Conservation (phyloP, 2,329 filamentous ascomycete species). For the Penicillium corylophilum region DNA sequence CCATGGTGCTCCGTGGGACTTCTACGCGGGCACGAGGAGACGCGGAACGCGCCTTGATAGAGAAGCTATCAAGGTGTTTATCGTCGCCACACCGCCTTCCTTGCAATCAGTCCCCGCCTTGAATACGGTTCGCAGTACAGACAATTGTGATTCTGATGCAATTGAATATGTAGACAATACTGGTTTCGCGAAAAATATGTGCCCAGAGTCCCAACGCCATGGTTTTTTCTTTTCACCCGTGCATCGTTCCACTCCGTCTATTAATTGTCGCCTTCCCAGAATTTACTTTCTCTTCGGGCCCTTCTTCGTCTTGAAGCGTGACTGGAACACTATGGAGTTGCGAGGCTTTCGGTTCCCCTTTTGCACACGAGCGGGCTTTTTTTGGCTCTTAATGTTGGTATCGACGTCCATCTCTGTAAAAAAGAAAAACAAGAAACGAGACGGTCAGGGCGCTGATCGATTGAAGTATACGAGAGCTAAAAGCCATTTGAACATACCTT, state of each 20-base stretch:
- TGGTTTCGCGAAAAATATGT: slow-evolving; percentile 1
- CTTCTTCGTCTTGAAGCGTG: slow-evolving; percentile 33
- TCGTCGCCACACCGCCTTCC: slow-evolving; percentile 18
- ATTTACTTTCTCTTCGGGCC: slow-evolving; percentile 32
- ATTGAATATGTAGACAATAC: slow-evolving; percentile 1
- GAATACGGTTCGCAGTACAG: background rate
- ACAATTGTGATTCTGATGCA: background rate
- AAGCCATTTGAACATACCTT: slow-evolving; percentile 20
- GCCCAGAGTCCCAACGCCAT: slow-evolving; percentile 18
- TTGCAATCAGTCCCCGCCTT: background rate
- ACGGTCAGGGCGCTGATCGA: slow-evolving; percentile 5
- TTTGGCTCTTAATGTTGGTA: slow-evolving; percentile 21
- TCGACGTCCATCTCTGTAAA: slow-evolving; percentile 44
- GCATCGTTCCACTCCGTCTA: background rate
- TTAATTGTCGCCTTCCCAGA: background rate
- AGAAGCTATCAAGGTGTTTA: slow-evolving; percentile 2
- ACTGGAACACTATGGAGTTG: slow-evolving; percentile 41
- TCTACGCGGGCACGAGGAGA: background rate
- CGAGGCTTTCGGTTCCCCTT: slow-evolving; percentile 39
- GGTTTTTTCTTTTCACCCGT: background rate
- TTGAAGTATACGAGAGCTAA: background rate
- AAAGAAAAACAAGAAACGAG: background rate
- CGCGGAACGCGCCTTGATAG: background rate
- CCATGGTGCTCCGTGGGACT: slow-evolving; percentile 19
- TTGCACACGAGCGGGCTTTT: slow-evolving; percentile 38